Conservation (phyloP, 1,284 basidiomycete species). For the Tremellales sp. region DNA sequence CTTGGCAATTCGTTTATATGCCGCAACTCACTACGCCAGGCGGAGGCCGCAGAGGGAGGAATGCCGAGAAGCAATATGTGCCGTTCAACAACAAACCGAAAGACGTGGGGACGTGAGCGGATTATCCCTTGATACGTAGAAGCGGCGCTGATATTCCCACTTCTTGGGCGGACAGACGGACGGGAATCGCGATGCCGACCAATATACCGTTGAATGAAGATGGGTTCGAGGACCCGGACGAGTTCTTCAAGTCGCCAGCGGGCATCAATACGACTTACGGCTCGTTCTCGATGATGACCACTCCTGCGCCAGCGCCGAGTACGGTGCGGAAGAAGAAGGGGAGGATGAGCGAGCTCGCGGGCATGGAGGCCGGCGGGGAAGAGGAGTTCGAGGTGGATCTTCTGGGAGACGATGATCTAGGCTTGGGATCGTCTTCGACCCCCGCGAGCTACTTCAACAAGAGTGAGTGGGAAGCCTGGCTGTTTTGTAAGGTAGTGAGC, state of each 20-base stretch:
- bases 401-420: slow-evolving; percentile 43
- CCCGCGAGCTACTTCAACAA: slow-evolving; percentile 2
- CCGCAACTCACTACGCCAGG: slow-evolving; percentile 12
- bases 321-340: slow-evolving; percentile 29
- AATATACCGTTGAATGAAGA: slow-evolving; percentile 68
- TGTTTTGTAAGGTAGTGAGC: no score
- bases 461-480: no score
- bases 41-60: slow-evolving; percentile 5
- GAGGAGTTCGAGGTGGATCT: slow-evolving; percentile 60
- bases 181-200: slow-evolving; percentile 40
- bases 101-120: slow-evolving; percentile 43
- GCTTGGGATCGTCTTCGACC: slow-evolving; percentile 1
- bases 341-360: slow-evolving; percentile 23
- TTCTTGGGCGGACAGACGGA: slow-evolving; percentile 26
- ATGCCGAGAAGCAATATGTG: slow-evolving; percentile 29
- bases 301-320: slow-evolving; percentile 26
- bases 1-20: no score
- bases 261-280: neutral
- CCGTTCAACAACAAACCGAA: slow-evolving; percentile 42
- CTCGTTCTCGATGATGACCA: neutral
- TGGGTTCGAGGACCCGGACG: slow-evolving; percentile 77
- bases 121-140: neutral
- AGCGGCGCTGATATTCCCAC: neutral
- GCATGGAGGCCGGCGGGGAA: slow-evolving; percentile 44
- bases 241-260: slow-evolving; percentile 56